phyloP scores from a whole-genome alignment of 2,329 filamentous ascomycete species.

The Epichloe sp. region DNA sequence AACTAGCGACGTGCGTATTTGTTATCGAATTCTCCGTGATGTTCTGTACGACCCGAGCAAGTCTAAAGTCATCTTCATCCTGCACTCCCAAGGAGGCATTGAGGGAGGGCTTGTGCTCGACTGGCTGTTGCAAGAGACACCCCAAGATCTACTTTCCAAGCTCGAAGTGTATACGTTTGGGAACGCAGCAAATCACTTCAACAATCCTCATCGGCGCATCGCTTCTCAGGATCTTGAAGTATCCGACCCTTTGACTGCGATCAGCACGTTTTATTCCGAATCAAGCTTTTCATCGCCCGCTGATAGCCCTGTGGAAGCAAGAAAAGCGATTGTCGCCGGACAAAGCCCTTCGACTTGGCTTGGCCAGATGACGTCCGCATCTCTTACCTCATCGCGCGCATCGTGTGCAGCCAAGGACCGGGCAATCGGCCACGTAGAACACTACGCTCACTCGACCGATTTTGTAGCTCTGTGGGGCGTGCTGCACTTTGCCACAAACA shows the following conservation, averaged over 20 bases:
- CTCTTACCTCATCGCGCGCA: constrained; percentile 22
- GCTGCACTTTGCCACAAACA: constrained; percentile 47
- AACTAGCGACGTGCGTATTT: constrained; percentile 51
- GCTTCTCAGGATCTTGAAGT: constrained; percentile 26
- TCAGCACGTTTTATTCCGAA: constrained; percentile 23
- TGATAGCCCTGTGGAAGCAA: constrained; percentile 10
- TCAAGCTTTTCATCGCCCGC: constrained; percentile 17
- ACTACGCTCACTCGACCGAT: constrained; percentile 63
- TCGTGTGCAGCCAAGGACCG: constrained; percentile 27
- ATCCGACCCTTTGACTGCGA: constrained; percentile 21
- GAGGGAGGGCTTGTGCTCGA: constrained; percentile 64
- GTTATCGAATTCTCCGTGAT: constrained; percentile 48
- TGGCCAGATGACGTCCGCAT: constrained; percentile 9
- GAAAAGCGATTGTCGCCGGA: constrained; percentile 7
- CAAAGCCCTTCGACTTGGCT: constrained; percentile 8
- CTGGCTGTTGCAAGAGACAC: constrained; percentile 61
- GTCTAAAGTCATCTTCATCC: constrained; percentile 58
- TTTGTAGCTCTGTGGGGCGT: constrained; percentile 66
- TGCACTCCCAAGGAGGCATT: constrained; percentile 69
- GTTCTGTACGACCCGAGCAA: constrained; percentile 47
- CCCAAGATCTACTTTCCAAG: constrained; percentile 50
- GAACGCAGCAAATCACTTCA: constrained; percentile 69
- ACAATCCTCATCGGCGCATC: constrained; percentile 51
- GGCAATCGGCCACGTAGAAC: constrained; percentile 60
- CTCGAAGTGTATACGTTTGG: constrained; percentile 71